These are phyloP conservation scores for Oenanthe sinensis DNA, from an alignment of 129 eudicot genomes.

Conservation along the genomic window DNA sequence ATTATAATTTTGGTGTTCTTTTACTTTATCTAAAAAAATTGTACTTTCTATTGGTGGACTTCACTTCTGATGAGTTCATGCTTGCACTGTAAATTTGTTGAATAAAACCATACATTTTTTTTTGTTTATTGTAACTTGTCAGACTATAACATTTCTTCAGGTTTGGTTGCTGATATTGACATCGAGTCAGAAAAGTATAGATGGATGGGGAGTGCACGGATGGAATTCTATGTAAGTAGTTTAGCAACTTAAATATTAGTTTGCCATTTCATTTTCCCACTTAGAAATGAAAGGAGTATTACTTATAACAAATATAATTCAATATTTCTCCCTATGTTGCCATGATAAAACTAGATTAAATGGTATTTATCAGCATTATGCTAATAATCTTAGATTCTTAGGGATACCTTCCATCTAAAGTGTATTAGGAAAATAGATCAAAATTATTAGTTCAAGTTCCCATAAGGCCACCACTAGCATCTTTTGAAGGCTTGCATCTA, in stretches of 20 bases:
- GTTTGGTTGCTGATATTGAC: conserved; percentile 85
- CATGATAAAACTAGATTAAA: not conserved
- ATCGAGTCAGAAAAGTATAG: conserved; percentile 92
- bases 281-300: not conserved
- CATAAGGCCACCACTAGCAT: not conserved
- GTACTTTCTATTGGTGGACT: not conserved
- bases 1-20: not conserved
- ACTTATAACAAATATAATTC: not conserved
- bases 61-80: conserved; percentile 2
- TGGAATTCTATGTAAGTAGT: conserved; percentile 65
- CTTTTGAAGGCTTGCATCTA: not conserved
- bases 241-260: not conserved
- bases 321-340: not conserved
- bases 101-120: not conserved
- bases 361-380: not conserved
- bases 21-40: not conserved
- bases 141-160: conserved; percentile 25
- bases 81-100: not conserved
- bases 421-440: not conserved
- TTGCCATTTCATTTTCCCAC: not conserved
- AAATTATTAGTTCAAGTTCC: not conserved
- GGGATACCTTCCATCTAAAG: not conserved
- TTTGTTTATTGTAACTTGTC: not conserved
- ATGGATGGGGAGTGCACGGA: conserved; percentile 91
- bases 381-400: not conserved